A percentile compares a stretch with the other conserved stretches of the same genome.
Evolutionary conservation across 1,139 yeast genomes (phyloP).

Genomic region (Meyerozyma athensensis): DNA sequence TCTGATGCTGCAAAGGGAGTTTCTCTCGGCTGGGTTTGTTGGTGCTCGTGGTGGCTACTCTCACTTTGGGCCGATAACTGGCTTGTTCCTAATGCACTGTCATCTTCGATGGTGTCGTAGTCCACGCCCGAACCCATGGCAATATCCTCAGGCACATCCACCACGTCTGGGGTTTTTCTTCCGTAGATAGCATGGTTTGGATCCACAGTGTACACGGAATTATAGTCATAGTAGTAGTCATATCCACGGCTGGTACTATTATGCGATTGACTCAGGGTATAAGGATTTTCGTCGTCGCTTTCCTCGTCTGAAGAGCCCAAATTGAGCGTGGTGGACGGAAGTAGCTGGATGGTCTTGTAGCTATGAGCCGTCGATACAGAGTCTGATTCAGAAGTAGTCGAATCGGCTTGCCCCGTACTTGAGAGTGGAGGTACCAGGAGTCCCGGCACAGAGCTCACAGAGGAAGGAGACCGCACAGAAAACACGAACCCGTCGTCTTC

Average conservation of each 20-base stretch:
- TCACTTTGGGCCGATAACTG: neutral
- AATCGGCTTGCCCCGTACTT: constrained; percentile 4
- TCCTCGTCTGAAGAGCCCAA: constrained; percentile 72
- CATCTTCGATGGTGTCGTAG: constrained; percentile 30
- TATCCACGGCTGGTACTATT: constrained; percentile 65
- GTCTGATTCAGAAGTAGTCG: constrained; percentile 16
- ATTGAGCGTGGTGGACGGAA: constrained; percentile 81
- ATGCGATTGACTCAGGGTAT: constrained; percentile 65
- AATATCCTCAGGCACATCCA: constrained; percentile 43
- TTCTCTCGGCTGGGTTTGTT: neutral
- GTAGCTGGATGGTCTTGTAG: constrained; percentile 58
- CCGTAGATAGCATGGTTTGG: constrained; percentile 45
- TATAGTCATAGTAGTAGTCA: constrained; percentile 83
- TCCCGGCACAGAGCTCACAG: constrained; percentile 21
- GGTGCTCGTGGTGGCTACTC: neutral
- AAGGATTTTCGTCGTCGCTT: constrained; percentile 52
- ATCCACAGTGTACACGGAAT: constrained; percentile 68
- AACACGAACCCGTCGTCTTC: constrained; percentile 72
- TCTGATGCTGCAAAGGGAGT: constrained; percentile 3
- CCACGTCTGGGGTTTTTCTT: constrained; percentile 30
- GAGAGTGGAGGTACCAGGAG: constrained; percentile 8
- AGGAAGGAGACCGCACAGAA: constrained; percentile 46
- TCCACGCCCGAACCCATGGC: constrained; percentile 38
- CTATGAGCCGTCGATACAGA: constrained; percentile 19
- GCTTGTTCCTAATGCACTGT: constrained; percentile 9